Percentiles rank a stretch among this genome's conserved stretches.
Conservation (phyloP, 176 grass and related monocot species). For the Panicum miliaceum region DNA sequence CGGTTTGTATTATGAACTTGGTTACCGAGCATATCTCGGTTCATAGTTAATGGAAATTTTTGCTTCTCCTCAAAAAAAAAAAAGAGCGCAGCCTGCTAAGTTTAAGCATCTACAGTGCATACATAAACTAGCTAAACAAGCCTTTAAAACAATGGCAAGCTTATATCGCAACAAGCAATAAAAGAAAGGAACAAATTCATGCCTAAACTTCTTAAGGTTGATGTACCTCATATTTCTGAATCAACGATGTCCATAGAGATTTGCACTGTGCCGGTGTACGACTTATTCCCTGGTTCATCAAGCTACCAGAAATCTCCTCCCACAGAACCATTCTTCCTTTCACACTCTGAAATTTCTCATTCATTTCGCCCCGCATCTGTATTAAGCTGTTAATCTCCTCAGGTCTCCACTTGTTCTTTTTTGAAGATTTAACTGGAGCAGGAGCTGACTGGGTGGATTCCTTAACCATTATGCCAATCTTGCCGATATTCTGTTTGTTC, state of each 20-base stretch:
- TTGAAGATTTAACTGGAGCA: constrained; percentile 62
- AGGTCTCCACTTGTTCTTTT: constrained; percentile 91
- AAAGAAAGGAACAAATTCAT: not conserved
- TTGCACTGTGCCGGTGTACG: constrained; percentile 86
- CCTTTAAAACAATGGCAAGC: not conserved
- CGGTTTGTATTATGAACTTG: too few species aligned
- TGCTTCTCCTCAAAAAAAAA: not conserved
- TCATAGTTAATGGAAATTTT: too few species aligned
- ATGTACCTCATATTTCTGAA: constrained; percentile 96
- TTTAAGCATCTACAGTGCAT: not conserved
- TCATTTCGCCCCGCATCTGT: constrained; percentile 71
- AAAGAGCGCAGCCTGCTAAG: not conserved
- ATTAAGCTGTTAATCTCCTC: constrained; percentile 89
- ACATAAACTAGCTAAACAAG: constrained; percentile 9
- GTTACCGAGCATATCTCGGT: too few species aligned
- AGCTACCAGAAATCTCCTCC: constrained; percentile 78
- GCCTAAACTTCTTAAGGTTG: not conserved
- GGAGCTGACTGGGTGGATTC: constrained; percentile 35
- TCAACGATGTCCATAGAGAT: constrained; percentile 89
- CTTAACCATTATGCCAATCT: constrained; percentile 47
- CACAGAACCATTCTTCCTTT: constrained; percentile 97
- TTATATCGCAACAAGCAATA: not conserved
- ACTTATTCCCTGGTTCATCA: constrained; percentile 74
- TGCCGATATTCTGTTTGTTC: constrained; percentile 50
- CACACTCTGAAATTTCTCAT: constrained; percentile 75